These are phyloP conservation scores for Pestalotiopsis sp. DNA, from an alignment of 2,329 filamentous ascomycete genomes.

Conservation along the genomic window DNA sequence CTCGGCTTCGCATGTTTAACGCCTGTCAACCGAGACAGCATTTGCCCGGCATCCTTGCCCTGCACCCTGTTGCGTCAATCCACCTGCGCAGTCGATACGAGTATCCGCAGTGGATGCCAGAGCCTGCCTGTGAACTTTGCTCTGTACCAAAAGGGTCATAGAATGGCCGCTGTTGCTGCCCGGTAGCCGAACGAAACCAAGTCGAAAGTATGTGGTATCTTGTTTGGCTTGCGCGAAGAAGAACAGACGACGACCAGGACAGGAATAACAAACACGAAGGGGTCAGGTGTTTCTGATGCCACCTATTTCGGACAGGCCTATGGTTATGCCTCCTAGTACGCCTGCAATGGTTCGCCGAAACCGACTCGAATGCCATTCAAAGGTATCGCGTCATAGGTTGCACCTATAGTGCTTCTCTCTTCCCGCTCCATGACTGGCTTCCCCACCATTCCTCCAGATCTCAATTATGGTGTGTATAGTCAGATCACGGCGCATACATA, in stretches of 20 bases:
- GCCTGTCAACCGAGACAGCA: neutral
- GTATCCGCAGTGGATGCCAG: neutral
- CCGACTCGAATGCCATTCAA: neutral
- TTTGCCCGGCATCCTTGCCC: neutral
- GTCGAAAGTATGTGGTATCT: neutral
- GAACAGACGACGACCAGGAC: slow-evolving; percentile 5
- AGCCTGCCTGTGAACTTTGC: neutral
- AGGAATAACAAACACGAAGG: slow-evolving; percentile 2
- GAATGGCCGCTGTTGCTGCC: neutral
- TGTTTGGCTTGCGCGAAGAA: neutral
- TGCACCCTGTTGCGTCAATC: neutral
- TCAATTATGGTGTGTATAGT: neutral
- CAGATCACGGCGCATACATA: neutral
- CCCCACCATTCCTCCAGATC: neutral
- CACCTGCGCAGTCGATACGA: neutral
- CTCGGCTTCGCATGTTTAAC: no score
- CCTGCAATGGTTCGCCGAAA: neutral
- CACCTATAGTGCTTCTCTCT: neutral
- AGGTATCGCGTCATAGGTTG: neutral
- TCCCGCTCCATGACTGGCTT: neutral
- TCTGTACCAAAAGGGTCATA: neutral
- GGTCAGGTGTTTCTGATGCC: slow-evolving; percentile 2
- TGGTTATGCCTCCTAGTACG: neutral
- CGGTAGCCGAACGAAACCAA: slow-evolving; percentile 4
- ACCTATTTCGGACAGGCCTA: neutral